Conservation (phyloP, 805 yeast genomes). For the Sugiyamaella chiloensis region DNA sequence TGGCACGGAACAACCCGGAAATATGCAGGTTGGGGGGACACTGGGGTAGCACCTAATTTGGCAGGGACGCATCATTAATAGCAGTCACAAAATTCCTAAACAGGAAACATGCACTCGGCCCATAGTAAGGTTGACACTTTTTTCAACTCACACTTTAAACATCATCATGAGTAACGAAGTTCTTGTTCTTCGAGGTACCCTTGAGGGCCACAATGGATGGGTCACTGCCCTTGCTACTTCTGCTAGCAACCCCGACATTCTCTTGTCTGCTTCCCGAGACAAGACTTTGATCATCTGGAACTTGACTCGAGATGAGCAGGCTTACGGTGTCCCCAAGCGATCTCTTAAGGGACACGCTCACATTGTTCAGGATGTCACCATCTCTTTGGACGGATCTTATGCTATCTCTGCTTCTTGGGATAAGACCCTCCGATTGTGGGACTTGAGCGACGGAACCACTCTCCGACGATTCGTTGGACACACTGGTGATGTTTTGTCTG, state of each 20-base stretch:
- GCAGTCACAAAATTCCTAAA: neutral
- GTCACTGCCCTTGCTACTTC: constrained; percentile 98
- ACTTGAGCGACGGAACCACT: constrained; percentile 88
- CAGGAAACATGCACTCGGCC: neutral
- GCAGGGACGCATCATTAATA: neutral
- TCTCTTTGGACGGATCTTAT: constrained; percentile 96
- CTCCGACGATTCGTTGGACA: constrained; percentile 97
- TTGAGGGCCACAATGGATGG: constrained; percentile 95
- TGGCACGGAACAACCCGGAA: too few relatives aligned
- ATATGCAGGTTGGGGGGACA: constrained; percentile 4
- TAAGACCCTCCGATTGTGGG: constrained; percentile 98
- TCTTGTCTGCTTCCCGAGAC: constrained; percentile 98
- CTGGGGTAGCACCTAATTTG: constrained; percentile 1
- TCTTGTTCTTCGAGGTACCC: constrained; percentile 99
- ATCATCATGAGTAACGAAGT: constrained; percentile 56
- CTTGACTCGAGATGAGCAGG: constrained; percentile 91
- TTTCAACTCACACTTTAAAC: constrained; percentile 1
- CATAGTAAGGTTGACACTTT: neutral
- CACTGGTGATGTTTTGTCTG: constrained; percentile 95
- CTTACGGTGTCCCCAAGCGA: constrained; percentile 97
- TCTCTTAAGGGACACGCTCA: constrained; percentile 98
- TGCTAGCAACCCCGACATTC: constrained; percentile 95
- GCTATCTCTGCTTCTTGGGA: constrained; percentile 99
- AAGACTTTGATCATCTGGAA: constrained; percentile 98
- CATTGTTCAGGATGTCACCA: constrained; percentile 96